Evolutionary conservation across 192 early-diverging fungal genomes (phyloP).

Genomic region (Cladochytrium replicatum): DNA sequence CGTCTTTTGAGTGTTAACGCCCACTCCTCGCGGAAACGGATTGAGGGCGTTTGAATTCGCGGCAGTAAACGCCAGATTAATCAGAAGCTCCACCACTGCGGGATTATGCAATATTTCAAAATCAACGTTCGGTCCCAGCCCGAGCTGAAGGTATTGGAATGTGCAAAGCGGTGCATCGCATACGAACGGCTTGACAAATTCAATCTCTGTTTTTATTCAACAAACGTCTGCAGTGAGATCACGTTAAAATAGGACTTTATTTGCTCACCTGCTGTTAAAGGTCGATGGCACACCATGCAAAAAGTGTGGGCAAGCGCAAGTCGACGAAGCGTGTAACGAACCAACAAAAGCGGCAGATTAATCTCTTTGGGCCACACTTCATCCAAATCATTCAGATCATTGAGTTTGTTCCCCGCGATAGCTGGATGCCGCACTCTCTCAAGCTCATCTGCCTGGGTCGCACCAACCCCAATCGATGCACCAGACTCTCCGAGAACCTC

Average conservation of each 20-base stretch:
- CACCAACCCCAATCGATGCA: too few species aligned
- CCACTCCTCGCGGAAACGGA: slow-evolving; percentile 23
- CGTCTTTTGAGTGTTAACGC: too few species aligned
- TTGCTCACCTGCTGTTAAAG: slow-evolving; percentile 4
- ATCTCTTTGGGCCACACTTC: slow-evolving; percentile 5
- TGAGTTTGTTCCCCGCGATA: too few species aligned
- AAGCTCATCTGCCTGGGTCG: too few species aligned
- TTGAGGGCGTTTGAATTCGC: slow-evolving; percentile 8
- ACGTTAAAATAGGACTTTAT: neutral
- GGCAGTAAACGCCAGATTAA: slow-evolving; percentile 33
- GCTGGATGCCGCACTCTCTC: too few species aligned
- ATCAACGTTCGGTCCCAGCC: slow-evolving; percentile 33
- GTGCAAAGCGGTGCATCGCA: slow-evolving; percentile 26
- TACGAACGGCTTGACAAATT: slow-evolving; percentile 35
- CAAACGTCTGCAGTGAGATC: neutral
- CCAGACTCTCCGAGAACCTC: slow-evolving; percentile 16
- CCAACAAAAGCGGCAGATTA: slow-evolving; percentile 26
- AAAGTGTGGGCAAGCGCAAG: slow-evolving; percentile 21
- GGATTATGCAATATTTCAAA: slow-evolving; percentile 27
- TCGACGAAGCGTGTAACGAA: slow-evolving; percentile 29
- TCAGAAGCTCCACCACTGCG: slow-evolving; percentile 30
- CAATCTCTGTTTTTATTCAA: slow-evolving; percentile 10
- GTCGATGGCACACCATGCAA: slow-evolving; percentile 32
- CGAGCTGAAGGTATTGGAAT: slow-evolving; percentile 32
- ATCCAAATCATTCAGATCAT: neutral